phyloP scores from a whole-genome alignment of 2,329 filamentous ascomycete genomes.

The Pestalotiopsis sp. region DNA sequence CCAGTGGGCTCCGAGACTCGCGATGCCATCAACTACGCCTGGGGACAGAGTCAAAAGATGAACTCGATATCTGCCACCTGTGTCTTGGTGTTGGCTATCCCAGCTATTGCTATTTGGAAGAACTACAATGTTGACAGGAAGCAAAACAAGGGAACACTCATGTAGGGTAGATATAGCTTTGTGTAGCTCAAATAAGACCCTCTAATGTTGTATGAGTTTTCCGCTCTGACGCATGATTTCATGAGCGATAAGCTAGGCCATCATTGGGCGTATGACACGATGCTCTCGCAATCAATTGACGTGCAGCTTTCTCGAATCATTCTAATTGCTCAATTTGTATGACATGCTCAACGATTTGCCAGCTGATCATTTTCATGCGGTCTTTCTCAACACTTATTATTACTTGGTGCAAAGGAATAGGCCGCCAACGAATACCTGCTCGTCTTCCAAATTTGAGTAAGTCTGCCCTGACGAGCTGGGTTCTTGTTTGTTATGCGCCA shows the following conservation, averaged over 20 bases:
- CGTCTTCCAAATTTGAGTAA: background rate
- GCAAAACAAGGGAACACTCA: constrained; percentile 17
- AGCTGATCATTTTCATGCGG: too few relatives aligned
- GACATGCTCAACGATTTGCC: too few relatives aligned
- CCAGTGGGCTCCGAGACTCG: constrained; percentile 49
- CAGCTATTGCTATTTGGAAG: constrained; percentile 16
- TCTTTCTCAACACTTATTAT: too few relatives aligned
- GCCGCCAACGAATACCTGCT: too few relatives aligned
- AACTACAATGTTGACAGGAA: constrained; percentile 17
- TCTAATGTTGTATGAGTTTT: too few relatives aligned
- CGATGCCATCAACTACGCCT: constrained; percentile 58
- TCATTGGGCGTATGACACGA: too few relatives aligned
- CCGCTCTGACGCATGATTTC: too few relatives aligned
- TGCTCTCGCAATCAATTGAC: too few relatives aligned
- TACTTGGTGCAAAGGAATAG: too few relatives aligned
- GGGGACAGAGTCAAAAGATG: constrained; percentile 51
- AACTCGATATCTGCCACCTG: constrained; percentile 52
- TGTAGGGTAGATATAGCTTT: background rate
- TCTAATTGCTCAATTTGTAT: too few relatives aligned
- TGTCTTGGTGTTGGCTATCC: constrained; percentile 23
- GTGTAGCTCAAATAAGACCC: background rate
- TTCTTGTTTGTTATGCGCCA: background rate
- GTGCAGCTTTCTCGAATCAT: too few relatives aligned
- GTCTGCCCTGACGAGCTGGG: background rate
- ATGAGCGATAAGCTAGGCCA: too few relatives aligned